A percentile compares a stretch with the other conserved stretches of the same genome.
These are phyloP conservation scores for Colletotrichum sp. DNA, from an alignment of 2,329 filamentous ascomycete genomes.

Conservation along the genomic window DNA sequence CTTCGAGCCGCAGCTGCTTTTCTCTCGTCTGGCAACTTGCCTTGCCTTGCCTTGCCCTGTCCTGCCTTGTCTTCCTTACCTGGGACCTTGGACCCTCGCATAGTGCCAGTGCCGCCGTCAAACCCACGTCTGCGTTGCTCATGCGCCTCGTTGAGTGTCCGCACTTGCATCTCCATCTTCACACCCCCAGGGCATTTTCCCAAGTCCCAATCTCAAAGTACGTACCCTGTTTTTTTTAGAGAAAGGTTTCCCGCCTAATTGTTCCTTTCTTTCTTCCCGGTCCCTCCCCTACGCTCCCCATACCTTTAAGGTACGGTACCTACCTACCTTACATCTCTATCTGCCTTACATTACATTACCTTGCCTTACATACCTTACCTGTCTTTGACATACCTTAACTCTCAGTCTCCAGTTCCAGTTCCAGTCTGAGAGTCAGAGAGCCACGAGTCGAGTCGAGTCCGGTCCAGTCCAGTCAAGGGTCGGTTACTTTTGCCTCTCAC, in stretches of 20 bases:
- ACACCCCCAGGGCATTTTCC: background rate
- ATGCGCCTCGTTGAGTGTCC: background rate
- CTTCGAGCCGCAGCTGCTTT: slow-evolving; percentile 1
- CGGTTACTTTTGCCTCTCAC: background rate
- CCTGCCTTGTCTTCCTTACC: background rate
- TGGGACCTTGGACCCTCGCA: background rate
- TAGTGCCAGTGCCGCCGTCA: background rate
- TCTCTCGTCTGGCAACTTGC: background rate
- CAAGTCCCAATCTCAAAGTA: background rate
- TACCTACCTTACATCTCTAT: background rate
- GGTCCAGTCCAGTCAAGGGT: background rate
- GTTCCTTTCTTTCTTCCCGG: background rate
- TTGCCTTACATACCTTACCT: background rate
- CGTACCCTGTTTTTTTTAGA: background rate
- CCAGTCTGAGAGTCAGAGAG: background rate
- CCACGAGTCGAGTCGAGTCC: background rate
- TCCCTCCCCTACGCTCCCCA: background rate
- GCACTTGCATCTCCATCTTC: background rate
- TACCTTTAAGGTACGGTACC: background rate
- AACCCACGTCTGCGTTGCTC: background rate
- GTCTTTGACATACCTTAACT: background rate
- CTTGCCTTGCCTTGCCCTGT: background rate
- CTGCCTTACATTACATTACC: background rate
- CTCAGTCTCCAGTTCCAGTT: background rate
- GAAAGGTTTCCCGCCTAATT: background rate